Evolutionary conservation across 2,329 filamentous ascomycete genomes (phyloP).

Genomic region (Aspergillus neoniger): DNA sequence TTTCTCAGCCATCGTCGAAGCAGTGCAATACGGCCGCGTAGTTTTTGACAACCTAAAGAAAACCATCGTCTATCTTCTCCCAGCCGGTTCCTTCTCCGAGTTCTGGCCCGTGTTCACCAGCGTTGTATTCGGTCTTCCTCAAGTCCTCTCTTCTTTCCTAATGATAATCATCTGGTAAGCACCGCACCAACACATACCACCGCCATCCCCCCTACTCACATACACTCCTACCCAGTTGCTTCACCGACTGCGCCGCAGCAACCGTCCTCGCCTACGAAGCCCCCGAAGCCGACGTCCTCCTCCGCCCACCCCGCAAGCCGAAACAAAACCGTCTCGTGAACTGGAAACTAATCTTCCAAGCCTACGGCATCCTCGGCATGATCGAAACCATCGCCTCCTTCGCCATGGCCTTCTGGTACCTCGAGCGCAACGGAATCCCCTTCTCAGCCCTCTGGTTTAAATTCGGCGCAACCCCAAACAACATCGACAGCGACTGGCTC

Average conservation of each 20-base stretch:
- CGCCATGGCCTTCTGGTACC: conserved; percentile 68
- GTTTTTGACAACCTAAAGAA: conserved; percentile 80
- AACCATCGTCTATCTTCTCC: conserved; percentile 71
- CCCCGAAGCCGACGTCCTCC: conserved; percentile 73
- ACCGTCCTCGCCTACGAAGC: conserved; percentile 75
- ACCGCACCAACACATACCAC: background rate
- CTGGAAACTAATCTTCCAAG: conserved; percentile 70
- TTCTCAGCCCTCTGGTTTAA: conserved; percentile 69
- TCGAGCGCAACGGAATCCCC: conserved; percentile 59
- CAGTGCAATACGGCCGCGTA: conserved; percentile 70
- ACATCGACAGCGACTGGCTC: conserved; percentile 53
- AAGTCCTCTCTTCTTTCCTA: conserved; percentile 71
- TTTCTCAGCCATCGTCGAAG: conserved; percentile 71
- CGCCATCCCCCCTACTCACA: background rate
- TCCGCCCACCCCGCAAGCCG: conserved; percentile 67
- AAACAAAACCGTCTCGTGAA: conserved; percentile 73
- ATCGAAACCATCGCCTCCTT: conserved; percentile 63
- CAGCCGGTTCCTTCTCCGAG: conserved; percentile 72
- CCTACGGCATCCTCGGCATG: conserved; percentile 71
- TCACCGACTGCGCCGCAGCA: conserved; percentile 74
- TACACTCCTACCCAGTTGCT: conserved; percentile 51
- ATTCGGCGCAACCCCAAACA: conserved; percentile 60
- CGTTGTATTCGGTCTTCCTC: conserved; percentile 70
- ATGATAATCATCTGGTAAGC: conserved; percentile 66
- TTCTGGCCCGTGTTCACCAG: conserved; percentile 76